Evolutionary conservation across 2,329 filamentous ascomycete species (phyloP).

Genomic region (Verruconis gallopava): DNA sequence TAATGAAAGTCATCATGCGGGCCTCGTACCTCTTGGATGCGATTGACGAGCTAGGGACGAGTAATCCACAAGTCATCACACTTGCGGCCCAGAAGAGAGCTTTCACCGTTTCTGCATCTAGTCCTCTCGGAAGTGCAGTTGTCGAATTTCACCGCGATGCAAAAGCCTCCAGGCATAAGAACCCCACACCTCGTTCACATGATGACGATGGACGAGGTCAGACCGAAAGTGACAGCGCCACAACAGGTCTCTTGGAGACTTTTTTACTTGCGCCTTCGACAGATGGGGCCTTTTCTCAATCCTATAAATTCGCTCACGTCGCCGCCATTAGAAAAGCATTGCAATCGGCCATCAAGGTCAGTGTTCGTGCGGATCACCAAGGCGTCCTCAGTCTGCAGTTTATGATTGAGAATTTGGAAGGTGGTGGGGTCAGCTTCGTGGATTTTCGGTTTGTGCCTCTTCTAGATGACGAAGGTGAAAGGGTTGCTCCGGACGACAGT

Average conservation of each 20-base stretch:
- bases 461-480: conserved; percentile 41
- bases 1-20: conserved; percentile 92
- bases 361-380: conserved; percentile 73
- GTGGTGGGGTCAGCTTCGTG: conserved; percentile 53
- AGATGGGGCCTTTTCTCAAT: conserved; percentile 34
- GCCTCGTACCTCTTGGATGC: conserved; percentile 59
- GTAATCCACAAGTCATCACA: conserved; percentile 59
- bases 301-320: conserved; percentile 77
- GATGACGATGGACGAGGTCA: not conserved
- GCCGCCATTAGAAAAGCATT: conserved; percentile 85
- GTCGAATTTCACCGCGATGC: conserved; percentile 44
- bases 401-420: conserved; percentile 76
- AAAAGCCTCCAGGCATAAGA: conserved; percentile 18
- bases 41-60: conserved; percentile 52
- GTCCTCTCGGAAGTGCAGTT: conserved; percentile 45
- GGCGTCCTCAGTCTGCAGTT: conserved; percentile 92
- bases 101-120: conserved; percentile 58
- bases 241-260: conserved; percentile 49
- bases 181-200: not conserved
- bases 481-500: not conserved
- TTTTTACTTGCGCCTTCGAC: conserved; percentile 46
- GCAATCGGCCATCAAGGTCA: conserved; percentile 84
- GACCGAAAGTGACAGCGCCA: not conserved
- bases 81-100: conserved; percentile 51
- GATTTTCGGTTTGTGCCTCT: conserved; percentile 75